Evolutionary conservation across 1,284 basidiomycete genomes (phyloP), one percentile per base, ranked within the genome.

Genomic region (Schizophyllum commune): DNA sequence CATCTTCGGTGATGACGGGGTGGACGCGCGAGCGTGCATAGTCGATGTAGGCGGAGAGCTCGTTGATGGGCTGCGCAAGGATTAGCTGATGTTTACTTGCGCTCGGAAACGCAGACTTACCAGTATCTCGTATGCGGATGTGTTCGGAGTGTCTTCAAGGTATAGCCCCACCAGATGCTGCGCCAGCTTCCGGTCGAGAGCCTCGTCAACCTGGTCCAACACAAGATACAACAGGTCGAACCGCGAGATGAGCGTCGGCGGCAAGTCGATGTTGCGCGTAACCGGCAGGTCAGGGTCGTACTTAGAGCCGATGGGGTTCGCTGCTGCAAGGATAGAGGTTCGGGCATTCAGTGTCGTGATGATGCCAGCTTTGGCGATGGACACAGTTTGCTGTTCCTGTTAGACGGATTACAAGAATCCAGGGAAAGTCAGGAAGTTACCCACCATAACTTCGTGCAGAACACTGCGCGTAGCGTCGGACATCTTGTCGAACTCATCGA

Each of bases 401-500:
- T 52, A 15, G 19, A 22, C 53, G 53, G 5, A 15, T 20, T 58
- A 17, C 61, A 61, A 34, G 15, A 39, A 54, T 20, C 6, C 19
- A 32, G 20, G 7, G 27, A 27, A 58, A 27, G 6, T 20, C 39
- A 33, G 13, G 1, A 27, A 33, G 13, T 1, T 27, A 71, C 85
- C 61, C 65, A 94, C 94, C 96, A 99, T 99, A 52, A 98, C 97
- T 89, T 99, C 97, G 73, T 99, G 96, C 58, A 99, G 77, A 1
- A 98, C 97, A 73, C 92, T 96, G 57, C 97, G 85, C 8, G 96
- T 98, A 0, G 94, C 87, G 69, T 99, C 96, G 1, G 91, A 92
- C 96, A 99, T 99, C 75, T 99, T 99, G 78, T 99, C 97, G 69
- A 99, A 99, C 75, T 98, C 96, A 71, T 99, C 96, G 68, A 99